These are phyloP conservation scores for Phytophthora parvispora DNA, from an alignment of 352 stramenopile genomes.

Conservation along the genomic window DNA sequence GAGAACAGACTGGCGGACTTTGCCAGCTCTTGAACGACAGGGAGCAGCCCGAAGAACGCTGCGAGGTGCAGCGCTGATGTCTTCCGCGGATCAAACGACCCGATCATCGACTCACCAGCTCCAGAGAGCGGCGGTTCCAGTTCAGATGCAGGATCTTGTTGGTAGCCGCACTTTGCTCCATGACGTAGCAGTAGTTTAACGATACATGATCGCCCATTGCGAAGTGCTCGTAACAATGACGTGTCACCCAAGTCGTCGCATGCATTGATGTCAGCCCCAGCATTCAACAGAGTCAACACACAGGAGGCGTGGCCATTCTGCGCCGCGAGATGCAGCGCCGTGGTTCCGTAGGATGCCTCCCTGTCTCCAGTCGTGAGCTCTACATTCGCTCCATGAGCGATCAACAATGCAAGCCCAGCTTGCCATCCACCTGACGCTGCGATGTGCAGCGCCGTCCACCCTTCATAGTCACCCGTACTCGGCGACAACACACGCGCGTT, in stretches of 20 bases:
- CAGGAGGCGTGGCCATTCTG: constrained; percentile 32
- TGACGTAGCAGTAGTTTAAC: constrained; percentile 37
- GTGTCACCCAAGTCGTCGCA: constrained; percentile 27
- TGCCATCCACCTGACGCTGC: constrained; percentile 39
- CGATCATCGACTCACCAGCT: constrained; percentile 7
- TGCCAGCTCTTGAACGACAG: constrained; percentile 30
- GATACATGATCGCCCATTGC: constrained; percentile 33
- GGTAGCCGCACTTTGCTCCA: constrained; percentile 10
- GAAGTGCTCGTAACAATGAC: constrained; percentile 38
- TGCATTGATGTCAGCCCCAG: constrained; percentile 32
- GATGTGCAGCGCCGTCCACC: constrained; percentile 43
- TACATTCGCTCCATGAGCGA: constrained; percentile 36
- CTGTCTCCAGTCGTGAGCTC: constrained; percentile 14
- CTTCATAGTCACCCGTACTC: constrained; percentile 4
- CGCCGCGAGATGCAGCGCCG: constrained; percentile 37
- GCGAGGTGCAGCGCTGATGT: constrained; percentile 53
- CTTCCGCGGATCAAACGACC: constrained; percentile 27
- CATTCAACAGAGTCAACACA: constrained; percentile 34
- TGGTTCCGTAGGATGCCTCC: not conserved
- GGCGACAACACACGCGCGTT: constrained; percentile 6
- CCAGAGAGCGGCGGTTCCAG: not conserved
- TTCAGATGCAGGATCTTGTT: not conserved
- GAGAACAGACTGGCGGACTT: constrained; percentile 15
- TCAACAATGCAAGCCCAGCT: constrained; percentile 24
- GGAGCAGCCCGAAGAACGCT: constrained; percentile 39